phyloP scores from a whole-genome alignment of 2,329 filamentous ascomycete genomes.

The Metarhizium humberi region DNA sequence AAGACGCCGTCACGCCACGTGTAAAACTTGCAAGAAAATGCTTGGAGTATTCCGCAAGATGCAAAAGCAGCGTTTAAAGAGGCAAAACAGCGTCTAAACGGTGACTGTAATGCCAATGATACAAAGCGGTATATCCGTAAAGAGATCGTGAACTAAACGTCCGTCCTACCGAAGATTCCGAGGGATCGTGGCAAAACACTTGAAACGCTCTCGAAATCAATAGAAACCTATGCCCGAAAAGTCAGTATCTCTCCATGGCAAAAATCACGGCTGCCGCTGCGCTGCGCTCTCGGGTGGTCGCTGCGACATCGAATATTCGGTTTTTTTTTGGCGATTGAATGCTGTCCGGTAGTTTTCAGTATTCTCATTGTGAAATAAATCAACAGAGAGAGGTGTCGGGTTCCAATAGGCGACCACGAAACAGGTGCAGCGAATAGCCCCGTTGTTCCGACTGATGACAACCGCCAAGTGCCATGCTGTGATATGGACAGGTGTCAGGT shows the following conservation, averaged over 20 bases:
- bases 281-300: not conserved
- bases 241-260: constrained; percentile 13
- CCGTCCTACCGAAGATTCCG: constrained; percentile 28
- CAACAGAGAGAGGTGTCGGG: no score
- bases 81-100: constrained; percentile 9
- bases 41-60: constrained; percentile 14
- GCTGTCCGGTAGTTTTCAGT: no score
- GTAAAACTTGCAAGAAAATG: constrained; percentile 21
- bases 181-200: constrained; percentile 30
- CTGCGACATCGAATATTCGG: not conserved
- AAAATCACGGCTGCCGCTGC: not conserved
- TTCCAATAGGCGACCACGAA: no score
- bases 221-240: constrained; percentile 23
- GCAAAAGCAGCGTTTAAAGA: constrained; percentile 8
- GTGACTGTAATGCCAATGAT: constrained; percentile 16
- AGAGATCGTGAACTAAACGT: constrained; percentile 18
- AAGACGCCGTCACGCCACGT: constrained; percentile 31
- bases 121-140: constrained; percentile 14
- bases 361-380: no score
- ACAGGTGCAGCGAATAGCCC: no score
- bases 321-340: no score
- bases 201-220: constrained; percentile 31
- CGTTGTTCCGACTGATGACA: no score
- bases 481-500: not conserved
- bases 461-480: no score